Percentiles rank a stretch among this genome's conserved stretches.
phyloP scores from a whole-genome alignment of 306 rosid genomes.

The Gastrolobium bilobum region DNA sequence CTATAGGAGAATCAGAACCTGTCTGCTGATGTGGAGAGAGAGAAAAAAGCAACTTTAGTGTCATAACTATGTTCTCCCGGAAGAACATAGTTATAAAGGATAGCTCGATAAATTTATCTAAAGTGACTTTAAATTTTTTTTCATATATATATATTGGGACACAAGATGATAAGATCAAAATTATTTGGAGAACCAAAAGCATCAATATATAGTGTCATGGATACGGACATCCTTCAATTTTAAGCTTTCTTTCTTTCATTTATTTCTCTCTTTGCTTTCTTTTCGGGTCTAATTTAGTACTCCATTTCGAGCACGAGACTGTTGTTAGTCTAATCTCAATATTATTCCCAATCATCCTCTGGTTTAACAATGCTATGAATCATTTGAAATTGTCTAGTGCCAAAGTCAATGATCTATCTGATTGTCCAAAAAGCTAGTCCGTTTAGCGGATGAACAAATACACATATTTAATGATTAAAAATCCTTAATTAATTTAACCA shows the following conservation, averaged over 20 bases:
- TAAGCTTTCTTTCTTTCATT: constrained; percentile 33
- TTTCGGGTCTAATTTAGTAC: constrained; percentile 45
- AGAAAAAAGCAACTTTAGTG: no score
- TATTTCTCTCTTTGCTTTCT: not conserved
- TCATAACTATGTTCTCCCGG: no score
- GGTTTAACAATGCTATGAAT: constrained; percentile 28
- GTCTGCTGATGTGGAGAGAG: no score
- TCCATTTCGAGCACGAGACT: constrained; percentile 40
- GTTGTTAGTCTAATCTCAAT: constrained; percentile 51
- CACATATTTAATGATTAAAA: constrained; percentile 10
- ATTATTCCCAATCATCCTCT: constrained; percentile 53
- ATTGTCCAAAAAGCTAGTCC: constrained; percentile 52
- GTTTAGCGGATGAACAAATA: not conserved
- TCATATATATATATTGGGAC: not conserved
- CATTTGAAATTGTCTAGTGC: constrained; percentile 40
- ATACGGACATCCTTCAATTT: constrained; percentile 39
- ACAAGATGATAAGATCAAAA: not conserved
- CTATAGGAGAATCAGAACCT: no score
- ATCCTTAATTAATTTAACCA: not conserved
- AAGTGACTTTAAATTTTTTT: no score
- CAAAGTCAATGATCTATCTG: constrained; percentile 64
- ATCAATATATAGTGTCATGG: constrained; percentile 22
- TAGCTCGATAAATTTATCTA: no score
- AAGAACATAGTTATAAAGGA: no score
- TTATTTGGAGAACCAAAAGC: constrained; percentile 33